Base-by-base conservation (phyloP, 257 asterid genomes). In the Echium plantagineum region DNA sequence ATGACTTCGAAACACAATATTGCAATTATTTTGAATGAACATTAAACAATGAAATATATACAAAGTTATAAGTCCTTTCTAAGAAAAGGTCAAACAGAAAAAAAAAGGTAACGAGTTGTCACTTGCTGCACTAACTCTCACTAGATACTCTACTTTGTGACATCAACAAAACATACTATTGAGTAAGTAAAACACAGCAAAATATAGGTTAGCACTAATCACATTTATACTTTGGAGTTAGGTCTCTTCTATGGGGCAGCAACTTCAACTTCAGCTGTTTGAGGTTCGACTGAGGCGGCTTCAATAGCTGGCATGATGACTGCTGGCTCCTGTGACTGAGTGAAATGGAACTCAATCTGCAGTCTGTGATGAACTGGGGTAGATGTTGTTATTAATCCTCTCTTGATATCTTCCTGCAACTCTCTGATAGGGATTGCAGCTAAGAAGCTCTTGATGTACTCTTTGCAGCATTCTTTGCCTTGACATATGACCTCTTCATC, bases 371-470 rank as follows among this genome's bases (percentile, higher is more conserved):
- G 94, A 69, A 91, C 76, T 8, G 88, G 94, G 0, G 85, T 75
- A 32, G 95, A 77, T 64, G 64, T 72, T 64, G 64, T 72, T 16
- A 76, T 62, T 78, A 84, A 61, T 35, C 98, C 98, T 66, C 80
- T 88, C 83, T 83, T 88, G 59, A 85, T 79, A 71, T 91, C 96
- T 9, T 75, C 82, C 73, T 83, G 85, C 53, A 91, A 83, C 71
- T 91, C 98, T 62, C 98, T 80, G 21, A 88, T 83, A 0, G 98
- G 98, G 60, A 91, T 91, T 0, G 98, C 95, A 47, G 98, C 95
- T 79, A 91, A 75, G 79, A 91, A 91, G 66, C 72, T 81, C 79
- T 88, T 91, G 54, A 91, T 82, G 74, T 91, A 91, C 72, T 82
- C 95, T 69, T 81, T 88, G 86, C 96, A 91, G 1, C 86, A 72